phyloP scores from a whole-genome alignment of 2,329 filamentous ascomycete species.

The Cladosporium sp. region DNA sequence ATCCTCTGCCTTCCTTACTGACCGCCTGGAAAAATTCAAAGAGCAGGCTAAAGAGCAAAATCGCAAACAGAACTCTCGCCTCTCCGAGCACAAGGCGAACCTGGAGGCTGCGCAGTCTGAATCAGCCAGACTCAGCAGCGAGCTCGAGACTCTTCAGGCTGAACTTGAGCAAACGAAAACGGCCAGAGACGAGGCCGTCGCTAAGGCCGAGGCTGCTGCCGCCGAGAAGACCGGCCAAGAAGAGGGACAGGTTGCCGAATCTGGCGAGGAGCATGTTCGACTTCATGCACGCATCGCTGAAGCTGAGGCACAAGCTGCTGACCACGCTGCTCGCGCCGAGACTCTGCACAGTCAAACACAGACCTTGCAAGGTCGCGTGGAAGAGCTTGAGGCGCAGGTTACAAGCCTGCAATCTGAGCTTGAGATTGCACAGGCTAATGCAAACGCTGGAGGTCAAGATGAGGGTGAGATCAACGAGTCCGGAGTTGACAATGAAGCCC shows the following conservation, averaged over 20 bases:
- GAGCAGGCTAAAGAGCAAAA: constrained; percentile 47
- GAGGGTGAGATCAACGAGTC: constrained; percentile 14
- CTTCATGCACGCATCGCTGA: constrained; percentile 34
- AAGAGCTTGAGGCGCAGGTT: constrained; percentile 60
- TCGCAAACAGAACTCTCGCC: constrained; percentile 62
- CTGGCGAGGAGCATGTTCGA: constrained; percentile 30
- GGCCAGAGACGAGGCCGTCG: constrained; percentile 60
- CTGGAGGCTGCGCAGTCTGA: constrained; percentile 51
- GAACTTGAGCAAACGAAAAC: constrained; percentile 49
- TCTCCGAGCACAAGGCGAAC: constrained; percentile 48
- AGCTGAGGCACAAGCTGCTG: constrained; percentile 37
- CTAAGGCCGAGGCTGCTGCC: constrained; percentile 29
- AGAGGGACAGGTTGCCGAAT: constrained; percentile 35
- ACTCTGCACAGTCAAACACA: constrained; percentile 38
- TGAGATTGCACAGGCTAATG: constrained; percentile 26
- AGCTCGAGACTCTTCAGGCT: constrained; percentile 50
- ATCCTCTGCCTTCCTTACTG: constrained; percentile 17
- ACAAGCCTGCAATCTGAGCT: constrained; percentile 35
- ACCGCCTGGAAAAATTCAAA: constrained; percentile 29
- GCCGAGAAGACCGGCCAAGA: constrained; percentile 5
- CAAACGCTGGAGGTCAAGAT: constrained; percentile 5
- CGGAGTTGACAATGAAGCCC: constrained; percentile 20
- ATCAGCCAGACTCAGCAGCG: constrained; percentile 54
- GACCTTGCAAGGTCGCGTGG: constrained; percentile 56
- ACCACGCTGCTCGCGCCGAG: constrained; percentile 35